These are phyloP conservation scores for Trichosporon sp. DNA, from an alignment of 1,284 basidiomycete genomes.

Conservation along the genomic window DNA sequence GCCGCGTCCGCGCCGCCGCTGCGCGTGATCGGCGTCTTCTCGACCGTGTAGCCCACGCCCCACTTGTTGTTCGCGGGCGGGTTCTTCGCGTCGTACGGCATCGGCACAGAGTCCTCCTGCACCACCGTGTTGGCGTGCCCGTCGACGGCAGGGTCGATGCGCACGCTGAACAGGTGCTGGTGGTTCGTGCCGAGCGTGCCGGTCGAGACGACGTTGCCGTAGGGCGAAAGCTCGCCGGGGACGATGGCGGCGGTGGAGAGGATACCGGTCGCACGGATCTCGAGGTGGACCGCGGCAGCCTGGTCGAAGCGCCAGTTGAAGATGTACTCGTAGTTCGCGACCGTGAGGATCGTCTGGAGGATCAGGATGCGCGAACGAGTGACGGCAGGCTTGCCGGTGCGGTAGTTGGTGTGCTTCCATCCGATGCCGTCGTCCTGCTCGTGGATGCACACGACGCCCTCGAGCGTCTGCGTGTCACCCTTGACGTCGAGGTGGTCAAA, in stretches of 20 bases:
- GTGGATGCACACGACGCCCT: constrained; percentile 45
- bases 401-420: constrained; percentile 52
- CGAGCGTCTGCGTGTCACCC: constrained; percentile 22
- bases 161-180: constrained; percentile 51
- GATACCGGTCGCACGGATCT: constrained; percentile 51
- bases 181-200: constrained; percentile 49
- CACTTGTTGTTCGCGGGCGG: constrained; percentile 40
- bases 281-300: constrained; percentile 50
- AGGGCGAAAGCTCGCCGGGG: constrained; percentile 46
- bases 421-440: constrained; percentile 17
- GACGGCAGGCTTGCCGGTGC: constrained; percentile 40
- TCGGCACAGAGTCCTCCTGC: constrained; percentile 46
- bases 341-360: constrained; percentile 50
- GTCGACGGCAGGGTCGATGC: constrained; percentile 42
- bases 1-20: constrained; percentile 43
- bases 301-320: constrained; percentile 50
- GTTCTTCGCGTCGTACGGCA: constrained; percentile 36
- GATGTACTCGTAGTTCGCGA: constrained; percentile 44
- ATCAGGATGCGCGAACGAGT: constrained; percentile 48
- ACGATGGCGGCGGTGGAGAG: constrained; percentile 48
- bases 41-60: constrained; percentile 42
- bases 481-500: constrained; percentile 35
- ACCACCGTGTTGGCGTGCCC: constrained; percentile 49
- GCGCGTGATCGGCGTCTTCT: constrained; percentile 40
- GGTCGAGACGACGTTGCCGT: constrained; percentile 49